phyloP scores from a whole-genome alignment of 2,329 filamentous ascomycete genomes.

The Stagonosporopsis chrysanthemi region DNA sequence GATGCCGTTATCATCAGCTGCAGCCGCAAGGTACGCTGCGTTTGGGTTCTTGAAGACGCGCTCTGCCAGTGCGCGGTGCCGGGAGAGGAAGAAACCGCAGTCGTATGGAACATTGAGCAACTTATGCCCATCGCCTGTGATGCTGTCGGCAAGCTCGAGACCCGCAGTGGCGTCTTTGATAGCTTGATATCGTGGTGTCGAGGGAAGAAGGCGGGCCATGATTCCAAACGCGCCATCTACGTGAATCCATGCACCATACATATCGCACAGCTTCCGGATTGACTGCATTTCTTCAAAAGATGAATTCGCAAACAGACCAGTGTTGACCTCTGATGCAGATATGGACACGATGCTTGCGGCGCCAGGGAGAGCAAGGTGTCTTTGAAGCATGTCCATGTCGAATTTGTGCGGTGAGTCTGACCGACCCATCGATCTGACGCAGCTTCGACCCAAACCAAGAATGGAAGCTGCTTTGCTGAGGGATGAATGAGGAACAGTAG shows the following conservation, averaged over 20 bases:
- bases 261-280: constrained; percentile 74
- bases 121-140: constrained; percentile 88
- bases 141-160: constrained; percentile 84
- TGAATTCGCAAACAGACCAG: constrained; percentile 76
- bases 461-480: constrained; percentile 83
- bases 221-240: constrained; percentile 91
- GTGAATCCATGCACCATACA: constrained; percentile 83
- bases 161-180: constrained; percentile 64
- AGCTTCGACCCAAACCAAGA: constrained; percentile 76
- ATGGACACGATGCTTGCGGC: constrained; percentile 78
- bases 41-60: constrained; percentile 81
- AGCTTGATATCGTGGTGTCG: constrained; percentile 64
- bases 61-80: constrained; percentile 64
- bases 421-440: constrained; percentile 68
- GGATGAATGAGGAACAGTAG: constrained; percentile 83
- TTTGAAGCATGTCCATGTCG: constrained; percentile 71
- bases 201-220: constrained; percentile 71
- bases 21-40: constrained; percentile 75
- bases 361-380: constrained; percentile 60
- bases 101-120: constrained; percentile 96
- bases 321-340: constrained; percentile 92
- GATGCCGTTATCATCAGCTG: constrained; percentile 57
- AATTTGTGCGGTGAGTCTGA: constrained; percentile 70
- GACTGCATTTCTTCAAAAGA: constrained; percentile 64
- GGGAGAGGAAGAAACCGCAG: constrained; percentile 86